Conservation (phyloP, 345 rosid genomes). For the Arabis hirsuta region DNA sequence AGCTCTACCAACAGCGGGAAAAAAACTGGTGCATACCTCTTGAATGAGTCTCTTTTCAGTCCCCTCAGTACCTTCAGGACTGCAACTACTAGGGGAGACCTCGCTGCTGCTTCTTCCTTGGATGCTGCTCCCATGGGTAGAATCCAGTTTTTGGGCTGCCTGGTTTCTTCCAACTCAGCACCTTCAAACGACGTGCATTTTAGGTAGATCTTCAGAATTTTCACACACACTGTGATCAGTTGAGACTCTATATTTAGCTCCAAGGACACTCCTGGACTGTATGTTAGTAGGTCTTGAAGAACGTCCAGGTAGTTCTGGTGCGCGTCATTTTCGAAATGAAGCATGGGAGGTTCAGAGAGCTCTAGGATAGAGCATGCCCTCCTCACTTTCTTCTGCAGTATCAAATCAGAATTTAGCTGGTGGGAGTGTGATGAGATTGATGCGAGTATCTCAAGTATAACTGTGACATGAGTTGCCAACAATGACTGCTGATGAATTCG, state of each 20-base stretch:
- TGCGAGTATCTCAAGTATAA: slow-evolving; percentile 61
- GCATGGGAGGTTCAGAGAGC: slow-evolving; percentile 78
- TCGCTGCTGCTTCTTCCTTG: slow-evolving; percentile 83
- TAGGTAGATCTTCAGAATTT: slow-evolving; percentile 66
- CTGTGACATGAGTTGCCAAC: slow-evolving; percentile 50
- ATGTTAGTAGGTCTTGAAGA: slow-evolving; percentile 56
- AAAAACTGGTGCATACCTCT: slow-evolving; percentile 53
- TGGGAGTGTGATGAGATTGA: slow-evolving; percentile 70
- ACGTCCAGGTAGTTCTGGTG: slow-evolving; percentile 70
- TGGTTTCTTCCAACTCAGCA: slow-evolving; percentile 40
- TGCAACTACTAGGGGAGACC: slow-evolving; percentile 64
- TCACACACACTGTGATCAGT: slow-evolving; percentile 59
- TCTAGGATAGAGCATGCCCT: slow-evolving; percentile 73
- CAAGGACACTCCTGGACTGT: slow-evolving; percentile 49
- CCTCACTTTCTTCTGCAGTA: slow-evolving; percentile 68
- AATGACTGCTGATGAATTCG: slow-evolving; percentile 55
- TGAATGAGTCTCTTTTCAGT: slow-evolving; percentile 60
- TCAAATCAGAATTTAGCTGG: slow-evolving; percentile 58
- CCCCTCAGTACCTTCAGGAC: slow-evolving; percentile 61
- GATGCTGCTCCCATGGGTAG: slow-evolving; percentile 70
- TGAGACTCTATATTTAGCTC: slow-evolving; percentile 63
- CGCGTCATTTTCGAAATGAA: slow-evolving; percentile 88
- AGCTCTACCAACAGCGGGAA: slow-evolving; percentile 85
- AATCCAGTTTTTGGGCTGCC: slow-evolving; percentile 55
- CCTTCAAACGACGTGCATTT: slow-evolving; percentile 49